Conservation (phyloP, 768 basidiomycete species). For the Neoboletus brunneissimus region DNA sequence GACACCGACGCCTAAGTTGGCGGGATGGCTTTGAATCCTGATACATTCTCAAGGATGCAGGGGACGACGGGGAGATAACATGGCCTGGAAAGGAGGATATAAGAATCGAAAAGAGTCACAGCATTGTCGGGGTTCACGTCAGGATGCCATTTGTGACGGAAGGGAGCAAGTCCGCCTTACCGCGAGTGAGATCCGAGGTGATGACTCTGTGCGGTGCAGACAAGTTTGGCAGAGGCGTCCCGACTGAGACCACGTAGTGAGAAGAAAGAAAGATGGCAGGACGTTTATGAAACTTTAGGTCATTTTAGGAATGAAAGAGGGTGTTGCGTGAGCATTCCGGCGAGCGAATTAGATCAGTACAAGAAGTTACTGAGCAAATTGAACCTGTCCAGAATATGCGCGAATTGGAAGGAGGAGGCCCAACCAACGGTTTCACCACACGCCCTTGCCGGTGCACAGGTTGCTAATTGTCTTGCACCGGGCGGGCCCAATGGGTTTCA, state of each 20-base stretch:
- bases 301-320: conserved; percentile 33
- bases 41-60: conserved; percentile 22
- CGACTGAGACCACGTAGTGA: conserved; percentile 27
- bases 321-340: conserved; percentile 13
- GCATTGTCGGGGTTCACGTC: conserved; percentile 34
- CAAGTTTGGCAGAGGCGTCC: conserved; percentile 35
- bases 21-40: conserved; percentile 22
- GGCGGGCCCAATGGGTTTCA: not conserved
- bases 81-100: conserved; percentile 25
- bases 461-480: conserved; percentile 11
- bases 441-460: conserved; percentile 16
- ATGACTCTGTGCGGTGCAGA: conserved; percentile 27
- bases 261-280: conserved; percentile 16
- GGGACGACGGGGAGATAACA: conserved; percentile 14
- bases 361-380: not conserved
- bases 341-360: conserved; percentile 1
- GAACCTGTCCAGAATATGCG: conserved; percentile 6
- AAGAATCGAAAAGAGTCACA: conserved; percentile 30
- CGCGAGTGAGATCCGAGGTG: conserved; percentile 34
- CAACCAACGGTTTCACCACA: not conserved
- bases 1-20: conserved; percentile 18
- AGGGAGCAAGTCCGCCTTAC: conserved; percentile 24
- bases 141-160: conserved; percentile 18
- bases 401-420: conserved; percentile 18
- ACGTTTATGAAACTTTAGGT: conserved; percentile 34